Evolutionary conservation across 352 stramenopile genomes (phyloP), one percentile per base, ranked within the genome.

Genomic region (Phytophthora hybrid): DNA sequence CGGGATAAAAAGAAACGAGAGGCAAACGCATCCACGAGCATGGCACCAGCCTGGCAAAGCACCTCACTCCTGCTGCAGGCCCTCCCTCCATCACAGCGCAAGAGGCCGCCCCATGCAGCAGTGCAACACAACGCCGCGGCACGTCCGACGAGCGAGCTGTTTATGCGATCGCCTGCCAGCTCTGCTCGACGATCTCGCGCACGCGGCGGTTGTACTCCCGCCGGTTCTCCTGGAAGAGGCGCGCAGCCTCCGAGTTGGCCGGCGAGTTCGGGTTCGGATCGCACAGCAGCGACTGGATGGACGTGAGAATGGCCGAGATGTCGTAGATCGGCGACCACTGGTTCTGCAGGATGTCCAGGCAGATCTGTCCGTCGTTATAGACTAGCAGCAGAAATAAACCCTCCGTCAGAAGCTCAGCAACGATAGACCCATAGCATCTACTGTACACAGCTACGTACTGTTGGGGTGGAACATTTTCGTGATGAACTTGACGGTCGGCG

Each of bases 401-500:
- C 37, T 39, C 13, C 34, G 34, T 41, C 34, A 41, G 34, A 41
- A 9, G 34, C 11, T 13, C 34, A 41, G 9, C 1, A 26, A 26
- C 23, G 23, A 68, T 31, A 16, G n/a, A n/a, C n/a, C n/a, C 13
- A 56, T 14, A 53, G 4, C 46, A 62, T 34, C 21, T 60, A 44
- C 37, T 62, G n/a, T 3, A 59, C 21, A 51, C 23, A 32, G 34
- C 16, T 1, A 71, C 84, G 59, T 84, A 93, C 87, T 99, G 85
- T 99, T 99, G 11, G 98, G 98, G 82, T 99, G 98, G 82, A 99
- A 99, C 90, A 99, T 99, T 83, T 99, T 98, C 13, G 98, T 99
- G 52, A 99, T 90, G 80, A 99, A 99, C 54, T 97, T 96, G 53
- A 99, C 98, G 10, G 90, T 93, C 9, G 97, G 97, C 41, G 98